Conservation (phyloP, 345 rosid genomes). For the Eucalyptus erythrocorys region DNA sequence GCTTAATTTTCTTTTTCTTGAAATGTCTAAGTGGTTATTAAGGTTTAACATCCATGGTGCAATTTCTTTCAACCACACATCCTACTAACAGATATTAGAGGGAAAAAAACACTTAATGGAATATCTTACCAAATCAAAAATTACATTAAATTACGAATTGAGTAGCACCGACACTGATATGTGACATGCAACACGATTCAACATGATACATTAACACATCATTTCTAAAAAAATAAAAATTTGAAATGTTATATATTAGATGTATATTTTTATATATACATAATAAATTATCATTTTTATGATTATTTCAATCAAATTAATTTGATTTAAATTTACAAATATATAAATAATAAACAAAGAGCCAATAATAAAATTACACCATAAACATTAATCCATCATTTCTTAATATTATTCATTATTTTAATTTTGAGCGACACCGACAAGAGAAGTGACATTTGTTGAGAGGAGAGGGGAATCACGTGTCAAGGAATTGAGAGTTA, state of each 20-base stretch:
- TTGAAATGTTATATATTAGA: accelerated
- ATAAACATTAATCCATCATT: accelerated
- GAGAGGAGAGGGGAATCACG: no score
- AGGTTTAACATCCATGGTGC: not conserved
- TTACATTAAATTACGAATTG: not conserved
- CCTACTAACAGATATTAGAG: not conserved
- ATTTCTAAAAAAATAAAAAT: no score
- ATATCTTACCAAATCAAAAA: not conserved
- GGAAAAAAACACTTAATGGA: not conserved
- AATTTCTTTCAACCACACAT: not conserved
- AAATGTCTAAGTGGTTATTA: not conserved
- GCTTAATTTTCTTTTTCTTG: not conserved
- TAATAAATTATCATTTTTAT: no score
- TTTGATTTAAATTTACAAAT: no score
- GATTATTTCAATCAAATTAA: no score
- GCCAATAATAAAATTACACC: accelerated
- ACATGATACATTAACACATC: accelerated
- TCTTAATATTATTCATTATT: no score
- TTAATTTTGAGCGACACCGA: accelerated
- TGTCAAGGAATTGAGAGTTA: no score
- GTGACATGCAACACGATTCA: accelerated
- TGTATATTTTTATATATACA: no score
- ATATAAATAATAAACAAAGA: no score
- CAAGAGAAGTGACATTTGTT: no score
- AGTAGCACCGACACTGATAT: accelerated